phyloP scores from a whole-genome alignment of 768 basidiomycete genomes.

The Tephrocybe rancida region DNA sequence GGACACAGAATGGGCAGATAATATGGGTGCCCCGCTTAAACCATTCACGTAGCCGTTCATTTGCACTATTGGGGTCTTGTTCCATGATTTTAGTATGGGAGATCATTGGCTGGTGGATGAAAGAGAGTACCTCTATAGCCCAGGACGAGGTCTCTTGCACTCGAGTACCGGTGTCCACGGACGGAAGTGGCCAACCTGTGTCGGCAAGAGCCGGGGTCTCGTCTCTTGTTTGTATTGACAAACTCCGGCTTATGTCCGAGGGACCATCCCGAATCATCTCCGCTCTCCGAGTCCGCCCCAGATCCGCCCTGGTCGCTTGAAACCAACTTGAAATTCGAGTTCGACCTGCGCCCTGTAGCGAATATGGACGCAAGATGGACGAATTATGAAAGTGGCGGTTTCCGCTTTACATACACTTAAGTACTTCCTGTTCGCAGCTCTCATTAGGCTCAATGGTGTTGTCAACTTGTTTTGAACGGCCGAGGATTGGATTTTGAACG shows the following conservation, averaged over 20 bases:
- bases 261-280: too few species aligned
- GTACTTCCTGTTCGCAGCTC: too few species aligned
- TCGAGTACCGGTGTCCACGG: constrained; percentile 19
- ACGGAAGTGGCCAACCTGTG: constrained; percentile 8
- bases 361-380: too few species aligned
- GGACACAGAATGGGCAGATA: constrained; percentile 4
- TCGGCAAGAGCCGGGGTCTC: constrained; percentile 15
- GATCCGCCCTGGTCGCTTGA: too few species aligned
- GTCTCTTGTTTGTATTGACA: constrained; percentile 2
- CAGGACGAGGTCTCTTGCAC: constrained; percentile 17
- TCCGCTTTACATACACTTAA: too few species aligned
- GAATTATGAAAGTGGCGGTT: too few species aligned
- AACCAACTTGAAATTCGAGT: too few species aligned
- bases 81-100: neutral
- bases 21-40: constrained; percentile 2
- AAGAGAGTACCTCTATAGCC: constrained; percentile 6
- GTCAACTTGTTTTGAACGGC: too few species aligned
- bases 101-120: neutral
- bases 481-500: too few species aligned
- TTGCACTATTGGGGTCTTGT: neutral
- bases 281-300: too few species aligned
- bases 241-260: neutral
- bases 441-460: too few species aligned
- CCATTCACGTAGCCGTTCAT: constrained; percentile 14
- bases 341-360: too few species aligned